These are phyloP conservation scores for Trichothecium roseum DNA, from an alignment of 2,329 filamentous ascomycete species.

Conservation along the genomic window DNA sequence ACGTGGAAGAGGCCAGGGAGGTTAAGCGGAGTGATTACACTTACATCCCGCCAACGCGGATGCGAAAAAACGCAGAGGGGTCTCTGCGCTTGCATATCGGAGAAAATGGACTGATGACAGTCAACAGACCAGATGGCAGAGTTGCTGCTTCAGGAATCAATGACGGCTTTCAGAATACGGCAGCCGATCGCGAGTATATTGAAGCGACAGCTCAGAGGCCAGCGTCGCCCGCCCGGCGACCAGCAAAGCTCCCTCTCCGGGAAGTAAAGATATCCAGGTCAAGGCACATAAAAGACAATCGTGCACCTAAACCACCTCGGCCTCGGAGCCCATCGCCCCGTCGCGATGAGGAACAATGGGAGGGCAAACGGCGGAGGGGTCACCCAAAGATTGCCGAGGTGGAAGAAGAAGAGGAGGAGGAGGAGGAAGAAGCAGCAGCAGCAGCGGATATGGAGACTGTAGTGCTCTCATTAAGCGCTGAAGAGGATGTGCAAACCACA, in stretches of 20 bases:
- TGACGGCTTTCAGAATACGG: slow-evolving; percentile 20
- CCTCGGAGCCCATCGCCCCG: slow-evolving; percentile 11
- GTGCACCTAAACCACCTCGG: slow-evolving; percentile 8
- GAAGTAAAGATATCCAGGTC: slow-evolving; percentile 19
- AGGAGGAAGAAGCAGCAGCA: slow-evolving; percentile 1
- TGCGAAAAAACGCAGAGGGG: background rate
- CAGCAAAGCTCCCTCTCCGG: slow-evolving; percentile 27
- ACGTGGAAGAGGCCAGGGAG: background rate
- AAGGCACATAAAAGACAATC: background rate
- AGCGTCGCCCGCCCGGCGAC: slow-evolving; percentile 10
- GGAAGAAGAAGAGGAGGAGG: slow-evolving; percentile 9
- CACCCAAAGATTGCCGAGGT: background rate
- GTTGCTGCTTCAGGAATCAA: slow-evolving; percentile 16
- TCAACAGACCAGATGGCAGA: slow-evolving; percentile 15
- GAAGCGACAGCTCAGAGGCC: slow-evolving; percentile 8
- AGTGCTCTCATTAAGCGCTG: slow-evolving; percentile 6
- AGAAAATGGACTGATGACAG: slow-evolving; percentile 26
- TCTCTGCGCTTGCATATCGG: slow-evolving; percentile 16
- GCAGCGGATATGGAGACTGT: slow-evolving; percentile 8
- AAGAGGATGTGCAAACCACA: slow-evolving; percentile 13
- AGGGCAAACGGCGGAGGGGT: background rate
- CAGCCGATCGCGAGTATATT: slow-evolving; percentile 7
- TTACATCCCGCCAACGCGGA: background rate
- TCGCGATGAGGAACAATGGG: slow-evolving; percentile 1
- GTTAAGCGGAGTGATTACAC: background rate